phyloP scores from a whole-genome alignment of 2,329 filamentous ascomycete species.

The Fusarium burgessii region DNA sequence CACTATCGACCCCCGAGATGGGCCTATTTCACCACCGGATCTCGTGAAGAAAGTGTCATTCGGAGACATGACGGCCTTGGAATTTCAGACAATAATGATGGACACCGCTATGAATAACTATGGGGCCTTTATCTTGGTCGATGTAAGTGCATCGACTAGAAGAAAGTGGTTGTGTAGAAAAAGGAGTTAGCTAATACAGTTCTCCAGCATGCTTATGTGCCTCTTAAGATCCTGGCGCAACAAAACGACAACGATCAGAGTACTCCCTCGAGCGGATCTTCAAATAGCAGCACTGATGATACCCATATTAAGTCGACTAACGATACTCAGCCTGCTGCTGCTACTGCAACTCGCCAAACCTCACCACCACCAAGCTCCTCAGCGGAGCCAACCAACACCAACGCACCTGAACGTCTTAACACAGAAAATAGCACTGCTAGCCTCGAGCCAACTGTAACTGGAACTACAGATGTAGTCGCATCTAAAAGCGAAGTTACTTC shows the following conservation, averaged over 20 bases:
- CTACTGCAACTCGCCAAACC: background rate
- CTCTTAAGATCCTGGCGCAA: conserved; percentile 13
- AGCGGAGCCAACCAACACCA: background rate
- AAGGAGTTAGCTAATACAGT: background rate
- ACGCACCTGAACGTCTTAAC: no score
- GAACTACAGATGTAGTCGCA: background rate
- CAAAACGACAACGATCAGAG: background rate
- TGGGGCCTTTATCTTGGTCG: conserved; percentile 44
- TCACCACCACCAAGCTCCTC: background rate
- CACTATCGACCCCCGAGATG: conserved; percentile 7
- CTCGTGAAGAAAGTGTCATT: conserved; percentile 49
- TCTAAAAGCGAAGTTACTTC: background rate
- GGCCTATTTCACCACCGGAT: conserved; percentile 35
- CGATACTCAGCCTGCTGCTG: background rate
- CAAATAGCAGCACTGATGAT: background rate
- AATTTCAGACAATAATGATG: conserved; percentile 43
- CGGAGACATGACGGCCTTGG: conserved; percentile 40
- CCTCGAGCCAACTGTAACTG: background rate
- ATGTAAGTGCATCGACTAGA: conserved; percentile 23
- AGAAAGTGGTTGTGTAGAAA: background rate
- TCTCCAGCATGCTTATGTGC: conserved; percentile 14
- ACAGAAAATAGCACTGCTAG: background rate
- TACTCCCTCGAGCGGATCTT: background rate
- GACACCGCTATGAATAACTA: conserved; percentile 14
- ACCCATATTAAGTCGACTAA: background rate